Base-by-base conservation (phyloP, 2,329 filamentous ascomycete species). In the Amauroascus verrucosus region DNA sequence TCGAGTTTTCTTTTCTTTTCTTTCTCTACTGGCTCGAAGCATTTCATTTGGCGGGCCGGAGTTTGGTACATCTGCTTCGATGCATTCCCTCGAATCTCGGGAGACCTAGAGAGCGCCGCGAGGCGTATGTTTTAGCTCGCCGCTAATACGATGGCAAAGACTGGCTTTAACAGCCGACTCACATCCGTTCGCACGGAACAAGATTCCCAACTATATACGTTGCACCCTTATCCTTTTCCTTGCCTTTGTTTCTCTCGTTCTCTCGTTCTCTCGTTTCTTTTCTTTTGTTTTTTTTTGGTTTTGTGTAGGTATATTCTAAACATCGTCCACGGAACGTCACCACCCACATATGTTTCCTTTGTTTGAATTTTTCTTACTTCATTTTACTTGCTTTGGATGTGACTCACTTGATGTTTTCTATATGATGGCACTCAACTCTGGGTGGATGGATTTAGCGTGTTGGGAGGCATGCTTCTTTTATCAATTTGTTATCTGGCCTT, bases 161-260 rank as follows among this genome's bases (percentile, higher is more conserved):
- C 47, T 20, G 48, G 37, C 48, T 51, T 40, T 33, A 30, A 33
- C 38, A 51, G 40, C 38, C 28, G 14, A 51, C 14, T 8, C 8
- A 32, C 3, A 44, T 56, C 55, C 50, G 53, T 58, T 58, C 55
- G 44, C 53, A 45, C 53, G 55, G 55, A 38, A 28, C 14, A 44
- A 20, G 8, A 47, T 38, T 48, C 51, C 55, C 53, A 58, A 57
- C 53, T 57, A 55, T 55, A 51, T 51, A 57, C 57, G 40, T 32
- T 52, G 50, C 55, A 56, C 50, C 48, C 44, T 49, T 7, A 18
- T 14, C n/a, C n/a, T n/a, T n/a, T n/a, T n/a, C n/a, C n/a, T n/a
- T n/a, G n/a, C n/a, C n/a, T n/a, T n/a, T n/a, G n/a, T n/a, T n/a
- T n/a, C n/a, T n/a, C n/a, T n/a, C n/a, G n/a, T n/a, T n/a, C n/a